Percentiles rank a stretch among this genome's conserved stretches.
phyloP scores from a whole-genome alignment of 176 grass and related monocot species.

The Oryza meridionalis region DNA sequence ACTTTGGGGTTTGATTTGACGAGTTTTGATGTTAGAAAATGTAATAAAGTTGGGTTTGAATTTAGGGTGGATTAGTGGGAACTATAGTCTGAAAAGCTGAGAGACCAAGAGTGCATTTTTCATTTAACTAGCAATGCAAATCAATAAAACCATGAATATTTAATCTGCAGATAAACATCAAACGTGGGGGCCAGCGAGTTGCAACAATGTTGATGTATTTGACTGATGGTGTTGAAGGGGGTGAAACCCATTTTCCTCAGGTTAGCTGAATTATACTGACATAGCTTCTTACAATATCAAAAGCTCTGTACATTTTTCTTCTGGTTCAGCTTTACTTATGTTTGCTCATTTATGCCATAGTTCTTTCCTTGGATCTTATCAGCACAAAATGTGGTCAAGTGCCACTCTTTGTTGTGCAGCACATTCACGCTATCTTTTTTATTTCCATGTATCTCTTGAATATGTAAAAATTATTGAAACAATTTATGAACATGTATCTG shows the following conservation, averaged over 20 bases:
- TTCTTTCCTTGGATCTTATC: background rate
- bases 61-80: background rate
- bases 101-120: background rate
- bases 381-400: background rate
- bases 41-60: background rate
- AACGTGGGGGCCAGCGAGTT: conserved; percentile 83
- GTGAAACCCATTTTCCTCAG: conserved; percentile 91
- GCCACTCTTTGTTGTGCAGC: background rate
- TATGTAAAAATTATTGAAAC: conserved; percentile 11
- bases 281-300: conserved; percentile 13
- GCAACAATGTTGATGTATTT: conserved; percentile 99
- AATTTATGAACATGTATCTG: background rate
- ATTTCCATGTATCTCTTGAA: background rate
- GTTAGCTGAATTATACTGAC: conserved; percentile 41
- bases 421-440: background rate
- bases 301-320: background rate
- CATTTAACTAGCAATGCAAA: background rate
- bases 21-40: background rate
- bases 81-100: background rate
- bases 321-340: background rate
- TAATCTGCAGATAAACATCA: conserved; percentile 73
- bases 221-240: conserved; percentile 91
- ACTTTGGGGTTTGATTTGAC: background rate
- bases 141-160: conserved; percentile 5
- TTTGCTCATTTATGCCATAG: background rate